phyloP scores from a whole-genome alignment of 2,329 filamentous ascomycete genomes.

The Stemphylium vesicarium region DNA sequence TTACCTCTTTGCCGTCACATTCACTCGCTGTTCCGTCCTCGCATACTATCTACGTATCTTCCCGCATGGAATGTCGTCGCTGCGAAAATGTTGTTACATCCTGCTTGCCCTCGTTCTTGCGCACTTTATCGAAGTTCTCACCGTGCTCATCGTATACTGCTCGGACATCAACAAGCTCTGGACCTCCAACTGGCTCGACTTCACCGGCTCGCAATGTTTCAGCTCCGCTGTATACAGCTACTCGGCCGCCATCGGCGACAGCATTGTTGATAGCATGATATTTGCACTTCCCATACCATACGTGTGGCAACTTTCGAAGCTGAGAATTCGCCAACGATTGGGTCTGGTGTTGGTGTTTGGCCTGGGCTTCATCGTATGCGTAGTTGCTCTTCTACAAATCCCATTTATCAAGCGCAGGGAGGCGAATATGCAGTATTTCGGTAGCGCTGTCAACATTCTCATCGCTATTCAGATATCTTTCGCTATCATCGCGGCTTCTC shows the following conservation, averaged over 20 bases:
- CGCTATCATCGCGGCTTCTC: conserved; percentile 34
- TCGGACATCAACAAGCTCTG: conserved; percentile 33
- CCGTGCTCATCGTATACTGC: conserved; percentile 32
- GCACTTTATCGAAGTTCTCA: conserved; percentile 31
- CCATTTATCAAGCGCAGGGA: conserved; percentile 34
- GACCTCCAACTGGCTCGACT: conserved; percentile 26
- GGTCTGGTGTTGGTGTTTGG: conserved; percentile 33
- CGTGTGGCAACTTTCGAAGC: conserved; percentile 31
- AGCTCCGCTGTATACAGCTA: conserved; percentile 35
- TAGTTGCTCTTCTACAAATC: conserved; percentile 36
- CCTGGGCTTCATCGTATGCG: conserved; percentile 35
- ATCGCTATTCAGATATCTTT: conserved; percentile 34
- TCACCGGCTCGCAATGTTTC: conserved; percentile 33
- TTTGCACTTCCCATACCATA: conserved; percentile 36
- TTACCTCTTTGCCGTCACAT: conserved; percentile 43
- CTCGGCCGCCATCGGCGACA: conserved; percentile 36
- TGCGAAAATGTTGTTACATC: conserved; percentile 26
- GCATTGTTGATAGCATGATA: conserved; percentile 33
- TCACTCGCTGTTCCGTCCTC: conserved; percentile 45
- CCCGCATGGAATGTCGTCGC: conserved; percentile 25
- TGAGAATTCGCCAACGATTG: conserved; percentile 26
- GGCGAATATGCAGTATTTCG: conserved; percentile 29
- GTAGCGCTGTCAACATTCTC: conserved; percentile 34
- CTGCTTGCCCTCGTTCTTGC: conserved; percentile 25
- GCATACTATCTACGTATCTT: conserved; percentile 48